Conservation (phyloP, 2,329 filamentous ascomycete genomes). For the Sclerotinia glacialis region DNA sequence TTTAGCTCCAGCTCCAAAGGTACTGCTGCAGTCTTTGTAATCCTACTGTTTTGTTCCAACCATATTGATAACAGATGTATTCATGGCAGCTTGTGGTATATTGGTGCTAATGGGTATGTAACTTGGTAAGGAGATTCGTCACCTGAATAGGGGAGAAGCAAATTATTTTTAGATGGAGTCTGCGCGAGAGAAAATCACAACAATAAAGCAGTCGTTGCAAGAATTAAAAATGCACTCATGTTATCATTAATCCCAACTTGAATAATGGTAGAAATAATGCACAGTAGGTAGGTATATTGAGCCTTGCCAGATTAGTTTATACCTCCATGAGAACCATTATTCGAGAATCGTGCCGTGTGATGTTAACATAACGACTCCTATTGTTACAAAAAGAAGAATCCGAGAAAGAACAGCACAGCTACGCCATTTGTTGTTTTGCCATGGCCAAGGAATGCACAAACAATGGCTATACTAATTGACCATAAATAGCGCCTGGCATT, state of each 20-base stretch:
- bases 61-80: neutral
- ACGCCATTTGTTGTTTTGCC: neutral
- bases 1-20: neutral
- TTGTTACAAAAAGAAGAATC: neutral
- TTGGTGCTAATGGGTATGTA: conserved; percentile 1
- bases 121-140: neutral
- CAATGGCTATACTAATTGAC: neutral
- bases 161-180: neutral
- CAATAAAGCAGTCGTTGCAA: neutral
- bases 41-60: neutral
- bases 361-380: neutral
- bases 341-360: neutral
- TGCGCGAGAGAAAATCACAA: neutral
- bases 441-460: neutral
- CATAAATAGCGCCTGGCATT: neutral
- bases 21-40: neutral
- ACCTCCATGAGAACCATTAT: neutral
- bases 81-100: neutral
- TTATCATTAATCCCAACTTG: no score
- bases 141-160: neutral
- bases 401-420: neutral
- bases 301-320: neutral
- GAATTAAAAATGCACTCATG: no score
- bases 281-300: neutral
- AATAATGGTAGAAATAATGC: neutral